Evolutionary conservation across 2,329 filamentous ascomycete genomes (phyloP).

Genomic region (Alternaria novae-zelandiae): DNA sequence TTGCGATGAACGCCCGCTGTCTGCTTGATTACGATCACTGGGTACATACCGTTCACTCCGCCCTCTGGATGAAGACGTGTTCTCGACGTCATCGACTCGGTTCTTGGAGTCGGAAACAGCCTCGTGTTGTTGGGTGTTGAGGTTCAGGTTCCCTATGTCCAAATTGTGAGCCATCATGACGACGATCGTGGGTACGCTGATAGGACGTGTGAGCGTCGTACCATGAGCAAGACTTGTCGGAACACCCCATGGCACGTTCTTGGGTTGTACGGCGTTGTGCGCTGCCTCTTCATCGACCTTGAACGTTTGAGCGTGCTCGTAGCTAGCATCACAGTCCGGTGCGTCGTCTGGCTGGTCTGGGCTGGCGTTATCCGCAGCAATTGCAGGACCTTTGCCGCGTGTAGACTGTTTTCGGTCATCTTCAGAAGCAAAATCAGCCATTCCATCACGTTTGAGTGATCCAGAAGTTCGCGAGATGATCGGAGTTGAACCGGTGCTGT

Average conservation of each 20-base stretch:
- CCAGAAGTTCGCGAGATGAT: constrained; percentile 3
- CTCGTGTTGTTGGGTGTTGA: background rate
- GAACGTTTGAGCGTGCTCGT: background rate
- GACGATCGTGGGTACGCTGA: background rate
- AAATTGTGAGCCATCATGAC: constrained; percentile 20
- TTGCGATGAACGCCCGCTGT: constrained; percentile 20
- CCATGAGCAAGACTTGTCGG: constrained; percentile 5
- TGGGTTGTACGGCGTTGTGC: background rate
- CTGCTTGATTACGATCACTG: background rate
- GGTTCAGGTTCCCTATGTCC: constrained; percentile 5
- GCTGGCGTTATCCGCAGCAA: background rate
- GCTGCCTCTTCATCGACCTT: background rate
- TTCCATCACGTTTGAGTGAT: background rate
- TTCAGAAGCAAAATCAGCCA: background rate
- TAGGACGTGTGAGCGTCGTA: constrained; percentile 14
- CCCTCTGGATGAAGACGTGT: constrained; percentile 9
- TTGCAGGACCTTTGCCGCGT: background rate
- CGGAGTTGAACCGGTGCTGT: constrained; percentile 28
- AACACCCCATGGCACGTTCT: background rate
- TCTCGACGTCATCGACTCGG: background rate
- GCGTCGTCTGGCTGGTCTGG: background rate
- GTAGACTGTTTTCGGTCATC: background rate
- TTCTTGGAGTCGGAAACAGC: background rate
- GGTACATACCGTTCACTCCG: constrained; percentile 14
- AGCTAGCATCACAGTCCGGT: background rate